Base-by-base conservation (phyloP, 2,329 filamentous ascomycete genomes). In the Paradendryphiella salina region DNA sequence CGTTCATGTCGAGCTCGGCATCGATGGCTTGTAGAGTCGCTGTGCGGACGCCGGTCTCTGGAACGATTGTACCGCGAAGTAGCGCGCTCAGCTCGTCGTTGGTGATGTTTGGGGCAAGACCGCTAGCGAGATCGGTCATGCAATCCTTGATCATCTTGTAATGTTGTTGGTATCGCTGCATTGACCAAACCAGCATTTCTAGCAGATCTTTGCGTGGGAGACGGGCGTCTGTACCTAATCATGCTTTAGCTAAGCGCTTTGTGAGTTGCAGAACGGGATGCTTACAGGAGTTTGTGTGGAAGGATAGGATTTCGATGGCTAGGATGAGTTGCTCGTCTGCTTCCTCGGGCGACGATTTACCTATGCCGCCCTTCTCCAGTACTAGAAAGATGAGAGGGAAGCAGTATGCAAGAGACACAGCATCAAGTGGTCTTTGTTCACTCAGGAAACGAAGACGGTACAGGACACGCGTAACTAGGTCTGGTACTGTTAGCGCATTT, bases 71-170 rank as follows among this genome's bases (percentile, higher is more conserved):
- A 31, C 92, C 94, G 54, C 84, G 82, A 9, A 91, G 82, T n/a
- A 97, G 81, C 13, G 89, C 83, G 9, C 79, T 75, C 48, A 94
- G 86, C 74, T 99, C 95, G 1, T 81, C 75, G 3, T 79, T 71
- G 48, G 73, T 85, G 59, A 96, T 91, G 64, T 90, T 96, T 2
- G 88, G 85, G 3, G 93, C 88, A 43, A 97, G 82, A 57, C 87
- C 92, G 52, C 91, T 86, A 65, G 89, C 90, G 59, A 95, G 82
- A 70, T 97, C 90, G 46, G 88, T 82, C 57, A 99, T 83, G 65
- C 90, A 96, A 73, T 99, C 94, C 72, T 93, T 96, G 75, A 96
- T 85, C 50, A 92, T 79, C 74, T 96, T 96, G 78, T 96, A 96
- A 73, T 99, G 94, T 67, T 96, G 91, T 36, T 85, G 87, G 71